A percentile compares a stretch with the other conserved stretches of the same genome.
Evolutionary conservation across 805 yeast genomes (phyloP).

Genomic region (Candida morakotiae): DNA sequence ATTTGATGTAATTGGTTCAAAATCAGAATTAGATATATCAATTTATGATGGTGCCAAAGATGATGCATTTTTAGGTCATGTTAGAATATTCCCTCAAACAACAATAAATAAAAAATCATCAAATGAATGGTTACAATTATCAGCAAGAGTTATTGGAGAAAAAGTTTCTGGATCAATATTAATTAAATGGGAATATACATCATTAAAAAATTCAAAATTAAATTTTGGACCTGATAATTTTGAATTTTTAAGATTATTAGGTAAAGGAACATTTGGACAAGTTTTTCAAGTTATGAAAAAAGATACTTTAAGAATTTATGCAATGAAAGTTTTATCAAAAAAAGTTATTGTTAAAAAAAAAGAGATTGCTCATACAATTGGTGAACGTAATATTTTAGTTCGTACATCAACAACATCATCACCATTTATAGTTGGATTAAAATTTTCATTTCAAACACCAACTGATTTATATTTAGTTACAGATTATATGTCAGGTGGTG

Average conservation of each 20-base stretch:
- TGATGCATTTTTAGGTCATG: constrained; percentile 85
- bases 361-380: constrained; percentile 97
- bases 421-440: constrained; percentile 93
- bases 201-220: constrained; percentile 63
- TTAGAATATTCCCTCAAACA: constrained; percentile 61
- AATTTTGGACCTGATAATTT: constrained; percentile 93
- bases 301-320: constrained; percentile 88
- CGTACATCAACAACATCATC: constrained; percentile 85
- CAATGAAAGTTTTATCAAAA: constrained; percentile 94
- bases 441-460: constrained; percentile 95
- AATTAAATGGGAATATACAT: constrained; percentile 66
- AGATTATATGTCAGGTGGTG: constrained; percentile 98
- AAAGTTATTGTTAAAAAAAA: constrained; percentile 94
- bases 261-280: constrained; percentile 97
- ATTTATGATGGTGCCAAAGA: constrained; percentile 81
- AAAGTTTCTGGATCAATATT: constrained; percentile 70
- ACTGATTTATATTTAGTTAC: constrained; percentile 89
- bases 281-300: constrained; percentile 92
- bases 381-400: constrained; percentile 92
- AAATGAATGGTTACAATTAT: constrained; percentile 70
- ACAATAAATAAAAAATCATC: constrained; percentile 32
- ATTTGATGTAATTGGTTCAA: constrained; percentile 85
- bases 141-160: constrained; percentile 73
- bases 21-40: constrained; percentile 82
- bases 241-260: constrained; percentile 83